phyloP scores from a whole-genome alignment of 768 basidiomycete genomes.

The Suillus weaverae region DNA sequence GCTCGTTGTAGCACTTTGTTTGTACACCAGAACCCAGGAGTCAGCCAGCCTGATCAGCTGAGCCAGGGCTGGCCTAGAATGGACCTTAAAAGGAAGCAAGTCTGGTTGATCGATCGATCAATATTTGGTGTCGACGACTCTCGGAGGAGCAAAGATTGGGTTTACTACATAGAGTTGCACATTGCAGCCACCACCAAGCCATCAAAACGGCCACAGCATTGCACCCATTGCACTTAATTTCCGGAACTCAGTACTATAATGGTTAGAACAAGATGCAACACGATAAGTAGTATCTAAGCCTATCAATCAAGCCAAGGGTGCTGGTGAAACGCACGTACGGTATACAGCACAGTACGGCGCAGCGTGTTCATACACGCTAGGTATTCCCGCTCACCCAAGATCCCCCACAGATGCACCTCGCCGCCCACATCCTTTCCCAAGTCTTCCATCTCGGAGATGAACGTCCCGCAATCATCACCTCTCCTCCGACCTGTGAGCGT shows the following conservation, averaged over 20 bases:
- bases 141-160: background rate
- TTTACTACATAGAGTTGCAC: background rate
- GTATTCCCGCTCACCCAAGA: slow-evolving; percentile 43
- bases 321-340: background rate
- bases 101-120: background rate
- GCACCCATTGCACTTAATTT: slow-evolving; percentile 25
- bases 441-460: slow-evolving; percentile 50
- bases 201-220: background rate
- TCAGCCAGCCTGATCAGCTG: no score
- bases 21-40: no score
- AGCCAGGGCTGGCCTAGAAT: background rate
- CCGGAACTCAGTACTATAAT: slow-evolving; percentile 41
- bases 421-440: slow-evolving; percentile 65
- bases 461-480: slow-evolving; percentile 29
- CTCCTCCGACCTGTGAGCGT: slow-evolving; percentile 46
- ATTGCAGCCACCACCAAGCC: no score
- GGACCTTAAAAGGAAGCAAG: background rate
- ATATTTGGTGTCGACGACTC: background rate
- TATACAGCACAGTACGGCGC: background rate
- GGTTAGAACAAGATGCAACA: slow-evolving; percentile 39
- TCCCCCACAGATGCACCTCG: slow-evolving; percentile 72
- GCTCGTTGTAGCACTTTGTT: background rate
- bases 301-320: background rate
- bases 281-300: slow-evolving; percentile 21
- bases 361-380: slow-evolving; percentile 7